Percentiles rank a stretch among this genome's conserved stretches.
Conservation (phyloP, 176 grass and related monocot genomes). For the Tuctoria greenei region DNA sequence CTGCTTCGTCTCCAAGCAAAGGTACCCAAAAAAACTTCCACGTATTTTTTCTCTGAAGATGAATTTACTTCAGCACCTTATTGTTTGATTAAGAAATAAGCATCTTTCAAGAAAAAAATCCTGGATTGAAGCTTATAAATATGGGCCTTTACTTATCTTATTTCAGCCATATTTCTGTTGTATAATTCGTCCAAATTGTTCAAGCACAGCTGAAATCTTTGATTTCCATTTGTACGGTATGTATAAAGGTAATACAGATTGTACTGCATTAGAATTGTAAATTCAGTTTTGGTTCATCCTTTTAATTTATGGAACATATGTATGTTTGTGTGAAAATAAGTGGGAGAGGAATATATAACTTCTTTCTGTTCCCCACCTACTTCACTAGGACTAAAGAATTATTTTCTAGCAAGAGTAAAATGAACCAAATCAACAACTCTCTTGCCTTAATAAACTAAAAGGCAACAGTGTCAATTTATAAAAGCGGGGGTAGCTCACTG, state of each 20-base stretch:
- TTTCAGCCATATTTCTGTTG: background rate
- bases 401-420: background rate
- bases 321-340: background rate
- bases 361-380: constrained; percentile 15
- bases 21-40: background rate
- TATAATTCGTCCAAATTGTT: background rate
- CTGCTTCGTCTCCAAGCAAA: constrained; percentile 47
- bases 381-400: constrained; percentile 10
- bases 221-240: background rate
- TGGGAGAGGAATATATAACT: background rate
- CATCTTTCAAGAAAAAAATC: background rate
- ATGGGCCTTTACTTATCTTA: background rate
- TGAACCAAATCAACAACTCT: background rate
- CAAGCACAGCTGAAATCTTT: background rate
- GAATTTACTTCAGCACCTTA: background rate
- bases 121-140: background rate
- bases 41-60: background rate
- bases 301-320: background rate
- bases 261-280: background rate
- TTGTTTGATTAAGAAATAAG: background rate
- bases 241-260: background rate
- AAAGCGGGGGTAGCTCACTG: constrained; percentile 11
- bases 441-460: background rate
- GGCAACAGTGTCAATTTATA: background rate
- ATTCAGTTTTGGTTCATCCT: background rate